phyloP scores from a whole-genome alignment of 441 rosid species.

The Euphorbia schlechtendalii region DNA sequence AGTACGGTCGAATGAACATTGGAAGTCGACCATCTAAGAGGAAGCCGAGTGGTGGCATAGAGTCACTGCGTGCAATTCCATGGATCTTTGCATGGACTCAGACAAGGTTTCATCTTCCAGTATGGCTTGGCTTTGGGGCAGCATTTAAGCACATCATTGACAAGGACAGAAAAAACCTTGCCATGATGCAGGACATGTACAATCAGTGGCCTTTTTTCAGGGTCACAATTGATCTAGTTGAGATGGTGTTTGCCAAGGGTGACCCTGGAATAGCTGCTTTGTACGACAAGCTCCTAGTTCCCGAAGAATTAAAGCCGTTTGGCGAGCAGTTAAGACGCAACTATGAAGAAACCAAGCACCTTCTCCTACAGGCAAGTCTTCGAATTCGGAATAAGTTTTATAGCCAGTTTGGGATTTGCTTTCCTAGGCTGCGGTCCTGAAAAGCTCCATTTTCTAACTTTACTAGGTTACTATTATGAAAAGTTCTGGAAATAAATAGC shows the following conservation, averaged over 20 bases:
- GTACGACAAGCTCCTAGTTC: constrained; percentile 79
- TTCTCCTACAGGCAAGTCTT: constrained; percentile 63
- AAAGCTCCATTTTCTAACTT: too few relatives aligned
- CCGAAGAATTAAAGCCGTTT: constrained; percentile 57
- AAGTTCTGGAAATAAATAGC: too few relatives aligned
- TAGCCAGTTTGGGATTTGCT: too few relatives aligned
- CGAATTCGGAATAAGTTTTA: not conserved
- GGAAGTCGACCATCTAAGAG: constrained; percentile 94
- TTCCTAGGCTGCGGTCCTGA: too few relatives aligned
- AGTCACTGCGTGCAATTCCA: constrained; percentile 83
- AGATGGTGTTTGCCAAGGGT: constrained; percentile 97
- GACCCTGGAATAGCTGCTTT: constrained; percentile 75
- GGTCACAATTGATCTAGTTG: constrained; percentile 83
- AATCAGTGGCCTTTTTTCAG: constrained; percentile 82
- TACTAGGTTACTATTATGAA: too few relatives aligned
- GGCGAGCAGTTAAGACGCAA: constrained; percentile 57
- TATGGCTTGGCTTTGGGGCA: constrained; percentile 88
- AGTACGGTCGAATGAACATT: constrained; percentile 93
- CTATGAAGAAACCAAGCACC: constrained; percentile 72
- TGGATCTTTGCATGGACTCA: constrained; percentile 99
- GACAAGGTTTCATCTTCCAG: constrained; percentile 90
- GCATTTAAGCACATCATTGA: constrained; percentile 57
- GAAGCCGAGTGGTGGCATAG: constrained; percentile 92
- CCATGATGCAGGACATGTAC: constrained; percentile 77
- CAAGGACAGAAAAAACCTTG: constrained; percentile 60